phyloP scores from a whole-genome alignment of 1,284 basidiomycete genomes.

The Thecaphora frezii region DNA sequence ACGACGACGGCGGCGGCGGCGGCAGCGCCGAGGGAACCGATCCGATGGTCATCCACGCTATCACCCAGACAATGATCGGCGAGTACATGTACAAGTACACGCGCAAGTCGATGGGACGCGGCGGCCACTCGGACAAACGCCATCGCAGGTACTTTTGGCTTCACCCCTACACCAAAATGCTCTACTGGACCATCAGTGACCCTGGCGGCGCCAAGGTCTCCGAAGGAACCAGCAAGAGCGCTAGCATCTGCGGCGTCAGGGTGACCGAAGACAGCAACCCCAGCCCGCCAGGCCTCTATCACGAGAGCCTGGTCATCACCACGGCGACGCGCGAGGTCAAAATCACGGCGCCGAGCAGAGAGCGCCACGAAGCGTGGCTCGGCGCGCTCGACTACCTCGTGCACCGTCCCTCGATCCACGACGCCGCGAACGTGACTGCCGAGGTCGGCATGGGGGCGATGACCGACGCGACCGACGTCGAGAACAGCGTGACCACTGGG shows the following conservation, averaged over 20 bases:
- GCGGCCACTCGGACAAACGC: conserved; percentile 83
- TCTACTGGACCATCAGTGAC: conserved; percentile 95
- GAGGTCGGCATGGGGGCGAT: conserved; percentile 21
- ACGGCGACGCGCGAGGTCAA: conserved; percentile 95
- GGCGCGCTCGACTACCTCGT: conserved; percentile 62
- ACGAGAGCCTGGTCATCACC: conserved; percentile 87
- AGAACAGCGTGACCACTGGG: conserved; percentile 15
- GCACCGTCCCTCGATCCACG: conserved; percentile 30
- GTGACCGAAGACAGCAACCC: conserved; percentile 88
- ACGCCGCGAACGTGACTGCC: conserved; percentile 30
- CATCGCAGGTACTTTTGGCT: conserved; percentile 99
- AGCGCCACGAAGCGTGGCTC: conserved; percentile 94
- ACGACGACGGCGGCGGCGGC: conserved; percentile 6
- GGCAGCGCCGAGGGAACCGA: conserved; percentile 49
- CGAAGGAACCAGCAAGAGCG: conserved; percentile 94
- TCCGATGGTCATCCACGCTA: conserved; percentile 72
- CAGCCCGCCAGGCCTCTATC: conserved; percentile 86
- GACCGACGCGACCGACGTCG: conserved; percentile 23
- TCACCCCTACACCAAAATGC: conserved; percentile 94
- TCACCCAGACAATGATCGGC: conserved; percentile 99
- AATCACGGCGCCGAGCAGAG: conserved; percentile 89
- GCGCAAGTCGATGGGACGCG: conserved; percentile 77
- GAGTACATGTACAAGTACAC: conserved; percentile 99
- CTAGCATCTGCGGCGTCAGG: conserved; percentile 90
- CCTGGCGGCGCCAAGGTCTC: conserved; percentile 82